A percentile compares a stretch with the other conserved stretches of the same genome.
phyloP scores from a whole-genome alignment of 163 green algal genomes.

The Scenedesmus sp. region DNA sequence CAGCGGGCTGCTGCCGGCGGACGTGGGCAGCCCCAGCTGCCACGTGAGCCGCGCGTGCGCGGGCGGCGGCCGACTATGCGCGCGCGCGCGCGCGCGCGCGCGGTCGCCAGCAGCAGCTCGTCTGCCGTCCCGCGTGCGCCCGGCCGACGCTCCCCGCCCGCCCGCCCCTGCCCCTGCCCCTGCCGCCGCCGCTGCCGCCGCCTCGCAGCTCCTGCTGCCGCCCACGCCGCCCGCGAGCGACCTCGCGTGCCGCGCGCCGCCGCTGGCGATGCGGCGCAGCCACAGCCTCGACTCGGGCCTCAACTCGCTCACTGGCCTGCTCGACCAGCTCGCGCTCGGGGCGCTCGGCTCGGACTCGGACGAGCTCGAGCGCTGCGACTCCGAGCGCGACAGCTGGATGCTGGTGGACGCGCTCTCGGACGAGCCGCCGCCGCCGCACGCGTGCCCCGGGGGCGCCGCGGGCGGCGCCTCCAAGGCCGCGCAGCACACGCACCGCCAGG shows the following conservation, averaged over 20 bases:
- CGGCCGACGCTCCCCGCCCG: background rate
- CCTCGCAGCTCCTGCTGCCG: constrained; percentile 22
- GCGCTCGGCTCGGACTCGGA: constrained; percentile 1
- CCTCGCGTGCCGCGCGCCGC: background rate
- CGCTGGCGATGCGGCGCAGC: constrained; percentile 4
- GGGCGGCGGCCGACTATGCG: too few relatives aligned
- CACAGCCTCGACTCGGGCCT: constrained; percentile 32
- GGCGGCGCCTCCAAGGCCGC: background rate
- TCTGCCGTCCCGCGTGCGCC: too few relatives aligned
- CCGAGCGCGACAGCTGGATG: constrained; percentile 17
- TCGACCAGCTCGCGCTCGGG: constrained; percentile 32
- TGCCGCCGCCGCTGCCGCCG: background rate
- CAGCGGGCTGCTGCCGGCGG: background rate
- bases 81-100: too few relatives aligned
- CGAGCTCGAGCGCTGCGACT: too few relatives aligned
- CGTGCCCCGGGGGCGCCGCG: too few relatives aligned
- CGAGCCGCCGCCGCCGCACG: background rate
- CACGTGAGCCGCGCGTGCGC: constrained; percentile 6
- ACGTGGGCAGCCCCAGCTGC: constrained; percentile 7
- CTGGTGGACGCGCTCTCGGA: constrained; percentile 17
- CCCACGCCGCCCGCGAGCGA: constrained; percentile 19
- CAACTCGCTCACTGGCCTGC: constrained; percentile 26
- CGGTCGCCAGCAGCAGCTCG: too few relatives aligned
- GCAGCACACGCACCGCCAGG: too few relatives aligned
- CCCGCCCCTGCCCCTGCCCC: background rate